Percentiles rank a stretch among this genome's conserved stretches.
Conservation (phyloP, 306 rosid species). For the Quercus glauca region DNA sequence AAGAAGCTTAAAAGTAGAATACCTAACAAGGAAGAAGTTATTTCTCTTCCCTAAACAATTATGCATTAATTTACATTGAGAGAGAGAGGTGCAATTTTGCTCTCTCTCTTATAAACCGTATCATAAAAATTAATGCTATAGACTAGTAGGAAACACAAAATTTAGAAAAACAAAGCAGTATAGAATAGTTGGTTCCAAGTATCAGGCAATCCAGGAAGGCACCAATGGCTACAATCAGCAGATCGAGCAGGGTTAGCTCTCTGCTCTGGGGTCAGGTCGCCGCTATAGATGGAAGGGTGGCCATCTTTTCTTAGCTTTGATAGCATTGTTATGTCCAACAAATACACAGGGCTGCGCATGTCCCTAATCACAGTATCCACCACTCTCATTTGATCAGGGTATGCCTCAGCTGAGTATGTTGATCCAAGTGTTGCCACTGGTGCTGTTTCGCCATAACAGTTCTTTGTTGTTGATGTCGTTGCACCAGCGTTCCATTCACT, state of each 20-base stretch:
- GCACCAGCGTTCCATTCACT: constrained; percentile 62
- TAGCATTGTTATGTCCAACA: constrained; percentile 80
- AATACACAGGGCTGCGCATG: constrained; percentile 57
- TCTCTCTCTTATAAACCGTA: constrained; percentile 13
- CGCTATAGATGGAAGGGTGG: constrained; percentile 86
- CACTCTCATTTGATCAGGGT: constrained; percentile 75
- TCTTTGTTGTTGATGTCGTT: constrained; percentile 44
- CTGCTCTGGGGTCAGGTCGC: constrained; percentile 76
- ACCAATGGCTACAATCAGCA: constrained; percentile 97
- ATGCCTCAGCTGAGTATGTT: constrained; percentile 39
- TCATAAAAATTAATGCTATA: background rate
- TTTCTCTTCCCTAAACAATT: background rate
- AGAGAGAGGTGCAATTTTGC: constrained; percentile 25
- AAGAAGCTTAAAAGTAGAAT: background rate
- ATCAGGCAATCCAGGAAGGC: constrained; percentile 95
- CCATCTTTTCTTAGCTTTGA: constrained; percentile 81
- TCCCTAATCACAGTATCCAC: constrained; percentile 65
- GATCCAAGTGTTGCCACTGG: constrained; percentile 42
- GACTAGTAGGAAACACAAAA: background rate
- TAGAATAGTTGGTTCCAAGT: constrained; percentile 85
- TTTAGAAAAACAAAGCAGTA: constrained; percentile 54
- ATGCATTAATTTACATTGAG: constrained; percentile 20
- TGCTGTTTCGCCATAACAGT: constrained; percentile 79
- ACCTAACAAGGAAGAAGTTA: background rate
- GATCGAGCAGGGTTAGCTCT: constrained; percentile 68